Evolutionary conservation across 2,329 filamentous ascomycete species (phyloP).

Genomic region (Scedosporium boydii): DNA sequence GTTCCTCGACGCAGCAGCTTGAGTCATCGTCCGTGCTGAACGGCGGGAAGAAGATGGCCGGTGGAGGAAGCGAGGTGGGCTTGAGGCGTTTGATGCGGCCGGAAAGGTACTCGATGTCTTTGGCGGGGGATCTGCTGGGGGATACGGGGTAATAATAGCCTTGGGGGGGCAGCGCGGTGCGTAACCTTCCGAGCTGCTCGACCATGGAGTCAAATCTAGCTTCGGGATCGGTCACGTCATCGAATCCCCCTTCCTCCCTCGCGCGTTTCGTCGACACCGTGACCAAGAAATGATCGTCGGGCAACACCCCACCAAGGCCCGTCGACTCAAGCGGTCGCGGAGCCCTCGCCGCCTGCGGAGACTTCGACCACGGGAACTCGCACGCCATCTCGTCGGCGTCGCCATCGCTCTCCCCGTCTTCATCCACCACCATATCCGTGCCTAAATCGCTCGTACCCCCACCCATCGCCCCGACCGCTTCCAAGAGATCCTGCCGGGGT

Average conservation of each 20-base stretch:
- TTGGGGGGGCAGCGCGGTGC: neutral
- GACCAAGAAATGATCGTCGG: constrained; percentile 55
- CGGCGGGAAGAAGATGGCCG: constrained; percentile 40
- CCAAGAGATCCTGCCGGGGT: neutral
- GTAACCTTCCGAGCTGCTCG: neutral
- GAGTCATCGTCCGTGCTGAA: constrained; percentile 30
- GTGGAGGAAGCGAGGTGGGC: constrained; percentile 41
- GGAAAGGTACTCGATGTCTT: constrained; percentile 37
- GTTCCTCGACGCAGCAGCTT: constrained; percentile 20
- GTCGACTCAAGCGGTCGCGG: constrained; percentile 39
- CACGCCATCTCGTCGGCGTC: constrained; percentile 29
- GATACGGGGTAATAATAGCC: neutral
- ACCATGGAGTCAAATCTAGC: neutral
- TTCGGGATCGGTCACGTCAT: constrained; percentile 2
- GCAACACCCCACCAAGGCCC: constrained; percentile 48
- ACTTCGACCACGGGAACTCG: constrained; percentile 36
- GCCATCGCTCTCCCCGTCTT: constrained; percentile 21
- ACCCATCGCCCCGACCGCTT: neutral
- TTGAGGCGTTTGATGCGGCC: constrained; percentile 31
- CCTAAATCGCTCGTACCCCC: neutral
- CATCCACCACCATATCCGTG: neutral
- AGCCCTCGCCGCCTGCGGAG: constrained; percentile 27
- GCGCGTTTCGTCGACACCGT: constrained; percentile 41
- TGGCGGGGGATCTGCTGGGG: constrained; percentile 3
- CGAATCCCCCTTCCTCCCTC: constrained; percentile 15